phyloP scores from a whole-genome alignment of 192 early-diverging fungal genomes.

The Gigaspora rosea region DNA sequence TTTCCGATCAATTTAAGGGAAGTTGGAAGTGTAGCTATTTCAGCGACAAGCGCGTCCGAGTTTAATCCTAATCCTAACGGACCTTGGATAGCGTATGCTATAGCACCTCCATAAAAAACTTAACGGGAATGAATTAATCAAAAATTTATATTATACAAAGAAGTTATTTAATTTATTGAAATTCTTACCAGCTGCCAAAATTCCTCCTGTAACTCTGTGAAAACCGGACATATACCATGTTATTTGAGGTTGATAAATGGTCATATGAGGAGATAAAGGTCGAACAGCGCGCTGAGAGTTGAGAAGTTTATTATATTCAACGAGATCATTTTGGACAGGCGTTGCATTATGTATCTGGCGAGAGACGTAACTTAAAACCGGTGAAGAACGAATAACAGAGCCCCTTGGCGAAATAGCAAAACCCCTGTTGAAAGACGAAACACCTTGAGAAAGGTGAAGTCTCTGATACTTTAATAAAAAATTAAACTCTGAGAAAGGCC shows the following conservation, averaged over 20 bases:
- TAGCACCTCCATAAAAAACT: slow-evolving; percentile 69
- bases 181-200: slow-evolving; percentile 61
- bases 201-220: slow-evolving; percentile 78
- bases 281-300: slow-evolving; percentile 61
- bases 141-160: background rate
- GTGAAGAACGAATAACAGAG: no score
- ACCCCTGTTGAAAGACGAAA: no score
- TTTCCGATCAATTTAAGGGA: slow-evolving; percentile 71
- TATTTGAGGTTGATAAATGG: slow-evolving; percentile 90
- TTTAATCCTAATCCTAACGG: slow-evolving; percentile 59
- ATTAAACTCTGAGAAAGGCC: no score
- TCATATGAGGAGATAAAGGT: slow-evolving; percentile 80
- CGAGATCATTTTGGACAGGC: background rate
- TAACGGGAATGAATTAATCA: background rate
- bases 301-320: slow-evolving; percentile 45
- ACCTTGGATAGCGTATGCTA: slow-evolving; percentile 68
- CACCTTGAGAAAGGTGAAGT: no score
- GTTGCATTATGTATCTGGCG: no score
- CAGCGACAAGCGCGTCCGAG: slow-evolving; percentile 64
- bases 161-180: background rate
- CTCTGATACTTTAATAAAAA: no score
- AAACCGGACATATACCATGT: slow-evolving; percentile 74
- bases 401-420: no score
- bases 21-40: slow-evolving; percentile 66
- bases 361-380: no score